A percentile compares a stretch with the other conserved stretches of the same genome.
These are phyloP conservation scores for Scedosporium minutisporum DNA, from an alignment of 2,329 filamentous ascomycete species.

Conservation along the genomic window DNA sequence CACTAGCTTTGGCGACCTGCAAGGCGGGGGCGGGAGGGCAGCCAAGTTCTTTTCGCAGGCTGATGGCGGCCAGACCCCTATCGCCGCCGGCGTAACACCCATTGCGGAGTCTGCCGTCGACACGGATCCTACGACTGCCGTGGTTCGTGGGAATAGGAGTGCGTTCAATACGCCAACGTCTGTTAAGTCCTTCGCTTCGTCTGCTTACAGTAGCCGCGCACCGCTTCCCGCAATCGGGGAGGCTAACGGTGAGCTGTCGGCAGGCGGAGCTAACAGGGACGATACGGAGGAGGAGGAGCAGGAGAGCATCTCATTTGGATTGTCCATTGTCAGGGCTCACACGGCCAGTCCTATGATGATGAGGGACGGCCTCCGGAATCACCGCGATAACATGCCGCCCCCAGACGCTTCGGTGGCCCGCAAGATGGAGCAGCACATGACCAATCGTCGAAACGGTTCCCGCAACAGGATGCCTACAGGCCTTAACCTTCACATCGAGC, in stretches of 20 bases:
- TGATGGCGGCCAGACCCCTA: constrained; percentile 60
- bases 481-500: constrained; percentile 53
- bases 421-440: constrained; percentile 43
- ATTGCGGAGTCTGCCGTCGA: constrained; percentile 65
- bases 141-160: constrained; percentile 58
- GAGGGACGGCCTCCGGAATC: constrained; percentile 30
- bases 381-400: constrained; percentile 43
- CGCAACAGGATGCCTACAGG: constrained; percentile 71
- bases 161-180: constrained; percentile 61
- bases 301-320: constrained; percentile 20
- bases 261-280: background rate
- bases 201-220: constrained; percentile 49
- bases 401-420: constrained; percentile 48
- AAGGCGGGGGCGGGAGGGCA: constrained; percentile 28
- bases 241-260: constrained; percentile 11
- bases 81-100: constrained; percentile 75
- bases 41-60: constrained; percentile 52
- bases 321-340: constrained; percentile 51
- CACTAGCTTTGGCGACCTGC: constrained; percentile 67
- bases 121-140: constrained; percentile 61
- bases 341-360: constrained; percentile 60
- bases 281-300: background rate
- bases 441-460: constrained; percentile 55
- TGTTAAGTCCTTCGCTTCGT: constrained; percentile 48
- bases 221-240: constrained; percentile 74